These are phyloP conservation scores for Fraxinus pennsylvanica DNA, from an alignment of 257 asterid genomes.

Conservation along the genomic window DNA sequence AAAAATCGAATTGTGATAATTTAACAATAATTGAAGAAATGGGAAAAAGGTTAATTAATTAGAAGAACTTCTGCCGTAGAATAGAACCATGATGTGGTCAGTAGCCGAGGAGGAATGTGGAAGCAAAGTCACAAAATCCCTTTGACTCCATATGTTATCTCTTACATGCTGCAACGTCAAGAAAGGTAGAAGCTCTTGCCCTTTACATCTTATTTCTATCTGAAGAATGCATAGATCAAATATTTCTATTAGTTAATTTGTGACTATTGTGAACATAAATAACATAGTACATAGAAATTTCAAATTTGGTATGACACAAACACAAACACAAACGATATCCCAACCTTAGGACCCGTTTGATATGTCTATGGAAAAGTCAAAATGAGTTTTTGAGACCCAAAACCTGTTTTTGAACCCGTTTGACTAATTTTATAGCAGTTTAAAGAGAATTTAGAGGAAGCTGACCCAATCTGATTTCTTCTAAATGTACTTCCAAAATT, in stretches of 20 bases:
- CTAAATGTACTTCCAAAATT: too few species aligned
- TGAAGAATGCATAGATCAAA: constrained; percentile 27
- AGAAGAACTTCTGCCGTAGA: constrained; percentile 57
- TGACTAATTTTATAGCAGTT: too few species aligned
- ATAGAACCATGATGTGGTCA: constrained; percentile 70
- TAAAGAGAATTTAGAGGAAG: too few species aligned
- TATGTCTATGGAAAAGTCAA: too few species aligned
- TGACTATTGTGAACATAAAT: too few species aligned
- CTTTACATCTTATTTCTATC: constrained; percentile 91
- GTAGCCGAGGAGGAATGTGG: constrained; percentile 57
- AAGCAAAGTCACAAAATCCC: constrained; percentile 60
- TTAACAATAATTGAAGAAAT: not conserved
- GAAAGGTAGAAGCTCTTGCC: constrained; percentile 56
- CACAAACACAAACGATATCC: not conserved
- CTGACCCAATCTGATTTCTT: too few species aligned
- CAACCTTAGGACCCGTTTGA: too few species aligned
- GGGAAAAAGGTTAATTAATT: constrained; percentile 27
- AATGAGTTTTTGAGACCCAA: too few species aligned
- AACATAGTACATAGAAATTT: too few species aligned
- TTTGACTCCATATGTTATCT: constrained; percentile 71
- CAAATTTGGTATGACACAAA: too few species aligned
- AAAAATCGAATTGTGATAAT: not conserved
- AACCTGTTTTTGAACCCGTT: too few species aligned
- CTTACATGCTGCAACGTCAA: constrained; percentile 87
- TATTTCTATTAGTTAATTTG: not conserved